Percentiles rank a stretch among this genome's conserved stretches.
Conservation (phyloP, 2,329 filamentous ascomycete species). For the Alternaria angustiovoidea region DNA sequence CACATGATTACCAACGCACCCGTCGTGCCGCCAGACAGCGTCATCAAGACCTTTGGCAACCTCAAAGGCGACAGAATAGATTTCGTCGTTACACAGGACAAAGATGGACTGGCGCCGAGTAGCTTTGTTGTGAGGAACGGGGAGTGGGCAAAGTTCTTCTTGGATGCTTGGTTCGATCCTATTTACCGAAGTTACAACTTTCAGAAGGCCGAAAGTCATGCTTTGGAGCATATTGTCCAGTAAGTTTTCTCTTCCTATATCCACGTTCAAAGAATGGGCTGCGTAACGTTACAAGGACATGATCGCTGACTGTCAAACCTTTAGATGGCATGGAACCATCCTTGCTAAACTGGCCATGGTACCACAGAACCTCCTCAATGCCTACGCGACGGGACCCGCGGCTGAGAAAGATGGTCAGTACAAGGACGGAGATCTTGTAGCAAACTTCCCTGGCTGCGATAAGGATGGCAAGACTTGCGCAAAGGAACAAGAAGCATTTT, state of each 20-base stretch:
- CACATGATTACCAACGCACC: constrained; percentile 86
- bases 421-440: constrained; percentile 83
- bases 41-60: constrained; percentile 92
- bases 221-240: constrained; percentile 71
- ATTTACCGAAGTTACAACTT: constrained; percentile 95
- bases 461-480: constrained; percentile 69
- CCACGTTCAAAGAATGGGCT: not conserved
- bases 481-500: constrained; percentile 69
- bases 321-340: constrained; percentile 95
- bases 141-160: constrained; percentile 90
- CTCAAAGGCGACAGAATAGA: constrained; percentile 81
- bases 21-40: constrained; percentile 92
- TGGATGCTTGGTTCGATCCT: constrained; percentile 96
- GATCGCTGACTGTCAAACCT: constrained; percentile 8
- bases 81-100: constrained; percentile 84
- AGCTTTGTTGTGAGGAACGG: constrained; percentile 84
- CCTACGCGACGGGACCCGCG: constrained; percentile 66
- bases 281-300: not conserved
- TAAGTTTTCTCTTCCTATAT: constrained; percentile 32
- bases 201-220: constrained; percentile 91
- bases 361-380: constrained; percentile 84
- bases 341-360: constrained; percentile 87
- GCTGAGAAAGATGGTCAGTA: constrained; percentile 64
- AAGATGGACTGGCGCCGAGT: constrained; percentile 75
- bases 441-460: constrained; percentile 79